phyloP scores from a whole-genome alignment of 164 flowering plant species.

The Magnolia sinica region DNA sequence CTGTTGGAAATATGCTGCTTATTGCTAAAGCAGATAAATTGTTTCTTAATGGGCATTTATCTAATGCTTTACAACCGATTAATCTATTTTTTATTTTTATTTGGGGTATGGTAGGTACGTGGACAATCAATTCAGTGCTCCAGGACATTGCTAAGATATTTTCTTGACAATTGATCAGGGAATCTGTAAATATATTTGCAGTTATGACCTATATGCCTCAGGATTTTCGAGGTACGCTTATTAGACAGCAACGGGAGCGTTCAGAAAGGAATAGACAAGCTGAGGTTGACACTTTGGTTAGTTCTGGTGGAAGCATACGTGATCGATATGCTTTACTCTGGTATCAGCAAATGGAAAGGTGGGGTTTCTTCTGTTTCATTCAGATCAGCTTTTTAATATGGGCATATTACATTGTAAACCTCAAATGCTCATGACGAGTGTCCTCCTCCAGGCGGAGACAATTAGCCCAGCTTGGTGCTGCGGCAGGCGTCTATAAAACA shows the following conservation, averaged over 20 bases:
- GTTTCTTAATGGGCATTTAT: neutral
- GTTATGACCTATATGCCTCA: slow-evolving; percentile 99
- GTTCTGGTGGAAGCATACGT: slow-evolving; percentile 83
- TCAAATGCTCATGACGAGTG: slow-evolving; percentile 8
- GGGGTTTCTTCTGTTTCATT: slow-evolving; percentile 12
- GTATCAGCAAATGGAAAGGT: slow-evolving; percentile 99
- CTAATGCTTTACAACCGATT: neutral
- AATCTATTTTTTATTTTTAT: neutral
- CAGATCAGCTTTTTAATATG: neutral
- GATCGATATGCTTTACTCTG: slow-evolving; percentile 87
- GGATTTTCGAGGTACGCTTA: slow-evolving; percentile 91
- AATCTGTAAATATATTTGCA: slow-evolving; percentile 42
- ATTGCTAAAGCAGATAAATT: neutral
- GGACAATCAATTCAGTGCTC: slow-evolving; percentile 2
- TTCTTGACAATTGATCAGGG: slow-evolving; percentile 26
- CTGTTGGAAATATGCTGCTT: neutral
- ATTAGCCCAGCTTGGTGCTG: slow-evolving; percentile 93
- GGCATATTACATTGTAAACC: neutral
- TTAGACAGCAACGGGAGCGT: slow-evolving; percentile 89
- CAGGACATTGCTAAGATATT: slow-evolving; percentile 20
- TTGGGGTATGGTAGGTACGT: neutral
- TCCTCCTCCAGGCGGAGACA: slow-evolving; percentile 64
- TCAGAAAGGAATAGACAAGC: slow-evolving; percentile 93
- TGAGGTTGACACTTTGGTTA: slow-evolving; percentile 71
- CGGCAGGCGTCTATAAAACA: slow-evolving; percentile 91